Evolutionary conservation across 148 eudicot species (phyloP).

Genomic region (Vaccinium myrtillus): DNA sequence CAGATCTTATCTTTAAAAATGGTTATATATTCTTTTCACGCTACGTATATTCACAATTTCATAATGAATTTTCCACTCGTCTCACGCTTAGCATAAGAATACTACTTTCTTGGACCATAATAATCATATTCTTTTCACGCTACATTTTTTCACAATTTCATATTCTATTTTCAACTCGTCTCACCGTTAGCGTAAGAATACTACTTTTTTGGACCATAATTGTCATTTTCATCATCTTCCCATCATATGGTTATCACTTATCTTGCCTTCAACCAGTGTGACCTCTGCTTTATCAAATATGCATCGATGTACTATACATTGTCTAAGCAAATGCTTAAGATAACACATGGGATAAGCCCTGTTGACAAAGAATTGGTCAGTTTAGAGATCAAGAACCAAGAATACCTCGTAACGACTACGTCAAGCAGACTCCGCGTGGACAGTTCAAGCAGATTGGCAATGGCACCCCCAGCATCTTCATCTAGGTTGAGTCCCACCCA

Average conservation of each 20-base stretch:
- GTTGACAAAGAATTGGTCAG: neutral
- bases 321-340: neutral
- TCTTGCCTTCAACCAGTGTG: neutral
- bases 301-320: neutral
- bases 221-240: neutral
- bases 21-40: neutral
- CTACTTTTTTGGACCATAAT: neutral
- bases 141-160: neutral
- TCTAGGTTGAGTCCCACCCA: slow-evolving; percentile 20
- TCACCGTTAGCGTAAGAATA: neutral
- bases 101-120: neutral
- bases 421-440: slow-evolving; percentile 15
- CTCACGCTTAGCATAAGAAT: neutral
- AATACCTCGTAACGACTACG: slow-evolving; percentile 19
- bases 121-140: neutral
- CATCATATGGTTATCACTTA: neutral
- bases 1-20: neutral
- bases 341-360: neutral
- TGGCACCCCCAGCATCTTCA: slow-evolving; percentile 12
- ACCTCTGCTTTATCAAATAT: neutral
- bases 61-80: neutral
- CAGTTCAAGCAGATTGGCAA: slow-evolving; percentile 20
- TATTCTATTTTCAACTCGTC: neutral
- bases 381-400: neutral
- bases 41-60: neutral